Conservation (phyloP, 2,329 filamentous ascomycete genomes). For the Didymella pomorum region DNA sequence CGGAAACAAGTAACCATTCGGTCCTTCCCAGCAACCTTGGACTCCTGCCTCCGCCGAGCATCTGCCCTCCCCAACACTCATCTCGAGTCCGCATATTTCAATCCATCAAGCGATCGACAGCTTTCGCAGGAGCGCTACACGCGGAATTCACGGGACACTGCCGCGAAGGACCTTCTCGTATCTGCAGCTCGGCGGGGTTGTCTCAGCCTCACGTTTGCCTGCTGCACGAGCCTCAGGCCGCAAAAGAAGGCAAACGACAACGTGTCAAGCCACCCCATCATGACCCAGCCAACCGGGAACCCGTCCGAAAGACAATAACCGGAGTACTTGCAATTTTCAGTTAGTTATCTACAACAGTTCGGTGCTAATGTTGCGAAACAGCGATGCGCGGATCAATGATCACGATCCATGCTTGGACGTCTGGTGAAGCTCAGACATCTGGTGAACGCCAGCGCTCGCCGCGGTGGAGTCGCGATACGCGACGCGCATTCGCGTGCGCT, state of each 20-base stretch:
- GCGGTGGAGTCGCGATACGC: background rate
- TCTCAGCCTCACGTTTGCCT: constrained; percentile 23
- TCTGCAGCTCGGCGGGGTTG: constrained; percentile 15
- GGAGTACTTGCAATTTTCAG: background rate
- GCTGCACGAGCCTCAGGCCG: constrained; percentile 6
- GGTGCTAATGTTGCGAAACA: background rate
- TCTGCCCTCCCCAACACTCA: too few species aligned
- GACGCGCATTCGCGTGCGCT: background rate
- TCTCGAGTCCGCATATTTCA: background rate
- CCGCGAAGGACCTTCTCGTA: constrained; percentile 14
- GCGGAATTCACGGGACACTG: background rate
- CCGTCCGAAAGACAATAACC: background rate
- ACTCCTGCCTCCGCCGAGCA: too few species aligned
- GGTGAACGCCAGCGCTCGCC: background rate
- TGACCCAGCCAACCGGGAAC: background rate
- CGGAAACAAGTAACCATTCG: too few species aligned
- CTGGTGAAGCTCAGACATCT: constrained; percentile 1
- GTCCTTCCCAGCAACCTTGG: too few species aligned
- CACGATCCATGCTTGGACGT: background rate
- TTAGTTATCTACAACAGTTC: background rate
- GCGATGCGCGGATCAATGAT: background rate
- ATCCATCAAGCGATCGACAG: background rate
- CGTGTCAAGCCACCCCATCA: constrained; percentile 19
- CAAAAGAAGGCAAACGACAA: constrained; percentile 15
- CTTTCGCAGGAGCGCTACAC: background rate